Conservation (phyloP, 2,329 filamentous ascomycete genomes). For the Colletotrichum sansevieriae region DNA sequence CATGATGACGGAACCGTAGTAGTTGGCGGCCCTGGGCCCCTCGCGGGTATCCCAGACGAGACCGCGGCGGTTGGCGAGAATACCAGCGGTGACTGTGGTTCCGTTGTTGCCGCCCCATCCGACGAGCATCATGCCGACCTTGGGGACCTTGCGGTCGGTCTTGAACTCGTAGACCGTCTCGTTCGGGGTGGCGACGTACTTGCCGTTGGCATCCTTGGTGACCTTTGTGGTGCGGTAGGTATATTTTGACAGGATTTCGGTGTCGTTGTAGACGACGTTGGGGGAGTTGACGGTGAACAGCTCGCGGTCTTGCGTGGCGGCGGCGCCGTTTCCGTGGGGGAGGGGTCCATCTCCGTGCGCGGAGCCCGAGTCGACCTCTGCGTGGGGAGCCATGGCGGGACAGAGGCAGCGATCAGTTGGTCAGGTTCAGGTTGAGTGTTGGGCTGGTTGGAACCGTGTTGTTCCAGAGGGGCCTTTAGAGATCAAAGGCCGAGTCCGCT, state of each 20-base stretch:
- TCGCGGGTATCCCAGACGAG: conserved; percentile 95
- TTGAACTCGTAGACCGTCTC: conserved; percentile 98
- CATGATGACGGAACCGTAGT: conserved; percentile 99
- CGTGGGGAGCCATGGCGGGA: conserved; percentile 89
- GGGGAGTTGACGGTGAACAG: conserved; percentile 91
- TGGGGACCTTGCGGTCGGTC: conserved; percentile 92
- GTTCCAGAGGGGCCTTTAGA: conserved; percentile 58
- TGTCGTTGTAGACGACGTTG: conserved; percentile 91
- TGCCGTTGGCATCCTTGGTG: conserved; percentile 75
- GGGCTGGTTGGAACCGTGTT: conserved; percentile 47
- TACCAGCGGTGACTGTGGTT: conserved; percentile 95
- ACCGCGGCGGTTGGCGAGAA: conserved; percentile 91
- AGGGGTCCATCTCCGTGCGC: conserved; percentile 71
- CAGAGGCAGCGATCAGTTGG: conserved; percentile 32
- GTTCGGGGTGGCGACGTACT: conserved; percentile 85
- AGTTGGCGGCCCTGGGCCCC: conserved; percentile 87
- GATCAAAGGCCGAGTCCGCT: conserved; percentile 70
- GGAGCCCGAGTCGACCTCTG: conserved; percentile 70
- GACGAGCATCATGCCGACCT: conserved; percentile 96
- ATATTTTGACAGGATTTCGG: conserved; percentile 92
- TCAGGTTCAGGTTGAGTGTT: conserved; percentile 45
- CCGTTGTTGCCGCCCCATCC: conserved; percentile 99
- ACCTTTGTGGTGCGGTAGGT: conserved; percentile 95
- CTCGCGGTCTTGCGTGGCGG: conserved; percentile 62
- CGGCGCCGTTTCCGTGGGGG: conserved; percentile 56